Evolutionary conservation across 2,329 filamentous ascomycete genomes (phyloP), one percentile per base, ranked within the genome.

Genomic region (Fusarium virguliforme): DNA sequence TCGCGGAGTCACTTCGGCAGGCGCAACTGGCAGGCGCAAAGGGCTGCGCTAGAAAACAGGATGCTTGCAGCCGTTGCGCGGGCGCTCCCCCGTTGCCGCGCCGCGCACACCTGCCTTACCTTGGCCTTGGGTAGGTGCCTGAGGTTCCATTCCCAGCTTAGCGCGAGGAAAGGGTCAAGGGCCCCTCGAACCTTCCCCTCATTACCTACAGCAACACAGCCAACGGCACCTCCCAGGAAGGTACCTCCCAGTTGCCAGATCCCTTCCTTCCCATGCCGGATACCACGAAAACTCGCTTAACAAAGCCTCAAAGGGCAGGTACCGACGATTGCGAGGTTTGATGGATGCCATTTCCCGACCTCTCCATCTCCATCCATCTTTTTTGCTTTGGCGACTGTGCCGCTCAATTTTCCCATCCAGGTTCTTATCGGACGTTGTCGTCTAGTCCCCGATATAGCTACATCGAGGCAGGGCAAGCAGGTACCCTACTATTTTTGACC

Each of bases 21-120:
- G 60, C 60, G 54, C 59, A 61, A 60, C 59, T 61, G 38, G 59
- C 48, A 61, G 68, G 51, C 68, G 68, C 64, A 72, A 59, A 34
- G 59, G 53, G 22, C 48, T 64, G 60, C 70, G 70, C 66, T 72
- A 72, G 69, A 72, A 72, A 59, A 62, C 54, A 66, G 66, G 66
- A 46, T 62, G 65, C 68, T 54, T 66, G 68, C 55, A 60, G 53
- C 70, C 65, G 64, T 71, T 62, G 55, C 48, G 28, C 59, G 48
- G 59, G 28, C 70, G 58, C 46, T 50, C 58, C 51, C 59, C 66
- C 51, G 62, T 62, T 72, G 61, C 70, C 60, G 70, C 43, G 26
- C 43, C 43, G 43, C 70, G 70, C 70, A 73, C 64, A 18, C 43
- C 54, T 54, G 24, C 65, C 59, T 53, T 46, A 48, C 43, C 43